Conservation (phyloP, 345 rosid species). For the Boechera stricta region DNA sequence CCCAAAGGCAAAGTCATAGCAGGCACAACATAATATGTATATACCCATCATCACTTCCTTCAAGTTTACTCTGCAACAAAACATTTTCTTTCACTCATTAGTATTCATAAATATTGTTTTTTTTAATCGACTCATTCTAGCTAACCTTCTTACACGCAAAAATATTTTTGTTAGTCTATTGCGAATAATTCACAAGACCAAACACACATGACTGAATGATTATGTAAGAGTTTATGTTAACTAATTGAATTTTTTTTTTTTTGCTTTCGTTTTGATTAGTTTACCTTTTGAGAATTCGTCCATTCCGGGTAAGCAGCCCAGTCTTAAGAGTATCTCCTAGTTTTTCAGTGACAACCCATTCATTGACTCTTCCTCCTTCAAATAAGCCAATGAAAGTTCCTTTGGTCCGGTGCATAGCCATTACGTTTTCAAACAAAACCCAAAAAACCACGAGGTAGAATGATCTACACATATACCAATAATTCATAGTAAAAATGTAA, state of each 20-base stretch:
- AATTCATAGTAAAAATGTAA: background rate
- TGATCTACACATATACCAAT: conserved; percentile 47
- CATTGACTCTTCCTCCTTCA: conserved; percentile 39
- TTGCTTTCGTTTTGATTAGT: background rate
- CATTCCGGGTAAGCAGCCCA: conserved; percentile 42
- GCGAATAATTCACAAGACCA: background rate
- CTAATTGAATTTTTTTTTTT: background rate
- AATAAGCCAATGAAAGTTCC: conserved; percentile 52
- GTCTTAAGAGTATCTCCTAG: conserved; percentile 54
- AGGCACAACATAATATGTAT: conserved; percentile 31
- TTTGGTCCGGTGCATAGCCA: conserved; percentile 62
- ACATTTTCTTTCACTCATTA: background rate
- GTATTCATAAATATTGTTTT: background rate
- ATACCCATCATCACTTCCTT: conserved; percentile 39
- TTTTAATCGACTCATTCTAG: background rate
- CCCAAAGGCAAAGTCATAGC: conserved; percentile 27
- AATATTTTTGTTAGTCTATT: background rate
- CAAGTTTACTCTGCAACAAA: conserved; percentile 30
- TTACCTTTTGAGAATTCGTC: conserved; percentile 63
- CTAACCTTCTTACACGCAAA: background rate
- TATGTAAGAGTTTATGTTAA: background rate
- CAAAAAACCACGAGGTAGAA: conserved; percentile 47
- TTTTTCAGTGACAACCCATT: conserved; percentile 40
- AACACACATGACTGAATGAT: background rate
- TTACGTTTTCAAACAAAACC: conserved; percentile 61